Base-by-base conservation (phyloP, 2,329 filamentous ascomycete species). In the Aspergillus persii region DNA sequence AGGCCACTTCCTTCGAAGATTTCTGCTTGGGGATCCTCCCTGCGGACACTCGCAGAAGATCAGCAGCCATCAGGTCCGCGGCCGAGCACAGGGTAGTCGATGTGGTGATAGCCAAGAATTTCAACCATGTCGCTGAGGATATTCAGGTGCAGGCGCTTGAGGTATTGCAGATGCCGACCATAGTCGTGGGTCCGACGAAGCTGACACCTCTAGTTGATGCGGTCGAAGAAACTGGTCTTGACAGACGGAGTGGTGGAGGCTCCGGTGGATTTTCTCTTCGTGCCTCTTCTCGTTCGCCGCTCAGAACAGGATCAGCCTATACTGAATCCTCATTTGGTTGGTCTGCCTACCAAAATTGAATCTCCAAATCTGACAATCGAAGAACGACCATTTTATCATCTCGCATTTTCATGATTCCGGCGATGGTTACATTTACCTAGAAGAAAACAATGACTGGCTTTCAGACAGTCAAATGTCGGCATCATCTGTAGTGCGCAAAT, bases 341-440 rank as follows among this genome's bases (percentile, higher is more conserved):
- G 67, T 64, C 15, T 4, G 52, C 5, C 29, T 29, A 3, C 9
- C 27, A 3, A 4, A 15, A 3, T 12, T 12, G 23, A 18, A n/a
- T 7, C 30, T n/a, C 26, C 33, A 23, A 60, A 7, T 48, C 61
- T 59, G 33, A 56, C 23, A 8, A 26, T 8, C 31, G 8, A 49
- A 81, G 74, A 96, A 92, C 68, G 92, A 98, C 60, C 86, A 90
- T 63, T 89, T 98, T 65, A 91, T 92, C 71, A 87, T 98, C 59
- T 94, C 91, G 0, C 93, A 98, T 74, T 91, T 88, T 78, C 92
- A 98, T 69, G 84, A 88, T 58, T 81, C 84, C 3, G 79, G 82
- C 1, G 86, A 94, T 71, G 91, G 89, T 0, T 89, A 92, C 62
- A 82, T 87, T 4, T 90, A 95, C 63, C 74, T 94, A 0, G 90